Conservation (phyloP, 169 alveolate genomes). For the Eimeria tenella region DNA sequence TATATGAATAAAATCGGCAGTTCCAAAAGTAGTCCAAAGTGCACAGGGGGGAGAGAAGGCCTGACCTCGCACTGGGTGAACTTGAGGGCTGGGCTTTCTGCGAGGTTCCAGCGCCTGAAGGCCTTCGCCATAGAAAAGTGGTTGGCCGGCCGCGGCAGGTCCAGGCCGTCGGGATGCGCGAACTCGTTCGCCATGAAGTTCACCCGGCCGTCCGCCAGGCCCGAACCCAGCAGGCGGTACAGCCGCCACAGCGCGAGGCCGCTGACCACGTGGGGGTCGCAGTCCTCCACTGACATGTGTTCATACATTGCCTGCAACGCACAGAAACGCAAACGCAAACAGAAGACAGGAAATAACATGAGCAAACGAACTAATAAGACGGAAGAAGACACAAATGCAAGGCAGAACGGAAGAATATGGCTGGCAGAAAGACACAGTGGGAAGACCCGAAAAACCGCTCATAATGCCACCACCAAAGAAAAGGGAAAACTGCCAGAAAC, state of each 20-base stretch:
- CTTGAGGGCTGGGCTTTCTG: slow-evolving; percentile 85
- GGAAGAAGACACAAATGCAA: too few relatives aligned
- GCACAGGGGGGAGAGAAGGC: background rate
- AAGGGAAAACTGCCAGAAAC: background rate
- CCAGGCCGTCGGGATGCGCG: slow-evolving; percentile 91
- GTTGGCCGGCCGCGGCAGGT: slow-evolving; percentile 88
- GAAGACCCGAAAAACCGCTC: background rate
- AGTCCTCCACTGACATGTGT: slow-evolving; percentile 85
- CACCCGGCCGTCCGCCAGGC: slow-evolving; percentile 86
- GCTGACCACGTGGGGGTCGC: slow-evolving; percentile 81
- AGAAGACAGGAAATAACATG: background rate
- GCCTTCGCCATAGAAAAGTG: slow-evolving; percentile 84
- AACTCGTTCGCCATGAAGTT: slow-evolving; percentile 90
- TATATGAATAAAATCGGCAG: background rate
- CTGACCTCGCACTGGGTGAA: slow-evolving; percentile 83
- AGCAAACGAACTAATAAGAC: background rate
- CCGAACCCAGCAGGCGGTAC: slow-evolving; percentile 62
- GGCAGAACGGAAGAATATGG: too few relatives aligned
- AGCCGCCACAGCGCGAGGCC: slow-evolving; percentile 83
- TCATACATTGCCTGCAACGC: slow-evolving; percentile 80
- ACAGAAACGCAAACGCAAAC: background rate
- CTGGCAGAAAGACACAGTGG: background rate
- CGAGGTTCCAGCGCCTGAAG: slow-evolving; percentile 89
- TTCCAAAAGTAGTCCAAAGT: background rate
- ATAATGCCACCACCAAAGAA: background rate